These are phyloP conservation scores for Leccinum ochraceum DNA, from an alignment of 768 basidiomycete species.

Conservation along the genomic window DNA sequence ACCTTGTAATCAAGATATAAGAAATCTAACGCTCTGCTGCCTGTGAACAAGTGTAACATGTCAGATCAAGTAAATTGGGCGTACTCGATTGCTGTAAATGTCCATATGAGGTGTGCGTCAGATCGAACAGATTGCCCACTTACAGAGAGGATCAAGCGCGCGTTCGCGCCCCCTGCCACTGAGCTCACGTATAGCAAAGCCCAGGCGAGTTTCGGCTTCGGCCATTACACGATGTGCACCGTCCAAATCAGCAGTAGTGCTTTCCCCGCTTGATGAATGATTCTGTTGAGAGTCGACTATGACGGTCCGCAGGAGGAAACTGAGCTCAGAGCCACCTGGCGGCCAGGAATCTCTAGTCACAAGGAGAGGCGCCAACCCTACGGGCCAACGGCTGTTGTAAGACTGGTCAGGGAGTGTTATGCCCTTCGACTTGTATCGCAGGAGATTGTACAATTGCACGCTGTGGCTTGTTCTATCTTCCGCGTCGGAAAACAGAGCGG, in stretches of 20 bases:
- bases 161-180: conserved; percentile 64
- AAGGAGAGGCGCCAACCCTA: conserved; percentile 75
- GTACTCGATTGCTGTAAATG: conserved; percentile 25
- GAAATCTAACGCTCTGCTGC: conserved; percentile 78
- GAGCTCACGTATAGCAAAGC: conserved; percentile 81
- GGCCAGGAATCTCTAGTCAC: conserved; percentile 81
- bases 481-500: conserved; percentile 77
- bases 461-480: conserved; percentile 47
- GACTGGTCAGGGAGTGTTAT: conserved; percentile 22
- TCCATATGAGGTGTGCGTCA: conserved; percentile 7
- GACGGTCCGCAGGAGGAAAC: conserved; percentile 80
- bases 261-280: conserved; percentile 17
- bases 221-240: conserved; percentile 40
- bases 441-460: conserved; percentile 22
- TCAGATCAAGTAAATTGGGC: conserved; percentile 7
- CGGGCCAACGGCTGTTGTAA: conserved; percentile 46
- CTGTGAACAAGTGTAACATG: conserved; percentile 3
- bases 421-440: conserved; percentile 23
- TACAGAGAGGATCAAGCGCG: conserved; percentile 83
- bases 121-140: conserved; percentile 33
- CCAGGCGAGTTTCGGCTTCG: conserved; percentile 77
- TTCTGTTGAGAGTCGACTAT: conserved; percentile 76
- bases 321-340: conserved; percentile 81
- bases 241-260: conserved; percentile 31
- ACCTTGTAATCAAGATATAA: conserved; percentile 89